phyloP scores from a whole-genome alignment of 208 protist species.

The Pavlovales sp. region DNA sequence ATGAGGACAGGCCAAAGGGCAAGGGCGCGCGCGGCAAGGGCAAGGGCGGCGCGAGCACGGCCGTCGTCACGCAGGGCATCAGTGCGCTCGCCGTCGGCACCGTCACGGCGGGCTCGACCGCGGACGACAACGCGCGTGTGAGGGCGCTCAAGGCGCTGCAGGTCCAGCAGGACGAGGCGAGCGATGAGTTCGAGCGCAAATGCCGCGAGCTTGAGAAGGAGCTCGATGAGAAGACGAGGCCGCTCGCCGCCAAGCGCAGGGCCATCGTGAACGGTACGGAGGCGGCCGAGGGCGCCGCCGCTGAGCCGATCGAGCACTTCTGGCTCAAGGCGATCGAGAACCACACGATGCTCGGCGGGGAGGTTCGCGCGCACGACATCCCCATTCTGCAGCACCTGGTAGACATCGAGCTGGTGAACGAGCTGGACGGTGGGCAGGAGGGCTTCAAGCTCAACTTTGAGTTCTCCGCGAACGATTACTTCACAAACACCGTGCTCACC shows the following conservation, averaged over 20 bases:
- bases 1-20: background rate
- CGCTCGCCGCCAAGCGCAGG: background rate
- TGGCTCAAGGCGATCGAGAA: background rate
- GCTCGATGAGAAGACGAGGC: background rate
- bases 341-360: background rate
- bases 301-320: background rate
- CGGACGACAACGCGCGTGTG: background rate
- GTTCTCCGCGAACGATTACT: slow-evolving; percentile 13
- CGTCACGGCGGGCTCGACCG: background rate
- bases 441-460: slow-evolving; percentile 18
- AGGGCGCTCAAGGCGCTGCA: background rate
- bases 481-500: background rate
- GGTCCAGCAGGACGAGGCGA: background rate
- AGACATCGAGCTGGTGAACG: slow-evolving; percentile 2
- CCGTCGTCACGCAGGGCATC: background rate
- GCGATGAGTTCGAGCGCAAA: background rate
- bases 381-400: slow-evolving; percentile 17
- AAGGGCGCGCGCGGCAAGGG: background rate
- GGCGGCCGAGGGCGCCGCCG: background rate
- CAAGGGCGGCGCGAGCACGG: too few relatives aligned
- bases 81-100: background rate
- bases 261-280: background rate
- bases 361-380: background rate
- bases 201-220: background rate
- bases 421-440: background rate